Evolutionary conservation across 768 basidiomycete genomes (phyloP).

Genomic region (Russula abietina): DNA sequence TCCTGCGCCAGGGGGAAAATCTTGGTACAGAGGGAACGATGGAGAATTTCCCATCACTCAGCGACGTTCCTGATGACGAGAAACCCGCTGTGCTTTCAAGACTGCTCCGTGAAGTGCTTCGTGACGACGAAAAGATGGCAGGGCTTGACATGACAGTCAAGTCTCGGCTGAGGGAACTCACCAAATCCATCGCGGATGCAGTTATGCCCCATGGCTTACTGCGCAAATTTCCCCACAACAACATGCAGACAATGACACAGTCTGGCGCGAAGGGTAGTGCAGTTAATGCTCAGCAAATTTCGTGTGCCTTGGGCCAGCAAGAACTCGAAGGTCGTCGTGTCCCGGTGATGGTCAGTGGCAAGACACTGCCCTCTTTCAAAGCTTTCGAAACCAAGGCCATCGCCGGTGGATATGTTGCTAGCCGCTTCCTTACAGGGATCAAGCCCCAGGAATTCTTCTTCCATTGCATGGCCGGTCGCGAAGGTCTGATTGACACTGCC

Average conservation of each 20-base stretch:
- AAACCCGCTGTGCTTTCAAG: constrained; percentile 50
- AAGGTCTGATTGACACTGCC: constrained; percentile 98
- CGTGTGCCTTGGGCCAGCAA: constrained; percentile 96
- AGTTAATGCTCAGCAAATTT: constrained; percentile 96
- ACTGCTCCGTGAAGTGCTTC: constrained; percentile 84
- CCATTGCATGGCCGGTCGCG: constrained; percentile 99
- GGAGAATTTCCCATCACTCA: constrained; percentile 81
- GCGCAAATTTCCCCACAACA: constrained; percentile 93
- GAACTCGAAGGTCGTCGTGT: constrained; percentile 98
- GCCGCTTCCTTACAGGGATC: constrained; percentile 97
- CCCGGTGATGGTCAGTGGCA: constrained; percentile 98
- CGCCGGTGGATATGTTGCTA: constrained; percentile 96
- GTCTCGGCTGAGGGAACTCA: constrained; percentile 77
- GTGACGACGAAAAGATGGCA: constrained; percentile 96
- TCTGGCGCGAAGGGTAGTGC: constrained; percentile 98
- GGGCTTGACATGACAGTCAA: constrained; percentile 92
- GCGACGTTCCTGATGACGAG: constrained; percentile 44
- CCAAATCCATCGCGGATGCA: constrained; percentile 81
- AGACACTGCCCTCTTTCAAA: constrained; percentile 95
- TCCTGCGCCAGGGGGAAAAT: constrained; percentile 60
- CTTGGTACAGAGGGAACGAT: constrained; percentile 85
- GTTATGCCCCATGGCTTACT: constrained; percentile 82
- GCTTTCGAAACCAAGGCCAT: constrained; percentile 97
- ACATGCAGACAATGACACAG: constrained; percentile 99
- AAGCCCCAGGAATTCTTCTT: constrained; percentile 99